Evolutionary conservation across 129 eudicot genomes (phyloP), one percentile per base, ranked within the genome.

Genomic region (Flaveria trinervia): DNA sequence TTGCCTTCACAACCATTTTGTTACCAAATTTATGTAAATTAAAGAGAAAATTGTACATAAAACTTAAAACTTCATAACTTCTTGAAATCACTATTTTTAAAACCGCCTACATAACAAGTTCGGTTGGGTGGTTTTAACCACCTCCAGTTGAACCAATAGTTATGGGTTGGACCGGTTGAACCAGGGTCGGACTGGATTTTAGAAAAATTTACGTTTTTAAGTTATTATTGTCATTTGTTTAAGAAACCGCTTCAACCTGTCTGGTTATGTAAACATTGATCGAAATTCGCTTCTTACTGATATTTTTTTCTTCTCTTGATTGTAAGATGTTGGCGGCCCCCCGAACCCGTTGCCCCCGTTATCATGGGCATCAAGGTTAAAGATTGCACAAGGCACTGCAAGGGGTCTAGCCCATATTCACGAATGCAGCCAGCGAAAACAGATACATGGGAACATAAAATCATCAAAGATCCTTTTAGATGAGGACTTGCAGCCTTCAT

Each of bases 381-480:
- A 85, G 76, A 89, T 94, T 50, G 84, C 87, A 15, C 97, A 91
- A 86, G 97, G 91, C 73, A 77, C 88, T 0, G 97, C 99, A 33
- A 81, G 92, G 78, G 99, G 85, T 65, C 84, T 94, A 48, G 80
- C 78, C 72, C 90, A 94, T 88, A 89, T 94, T 16, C 99, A 94
- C 48, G 99, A 94, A 54, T 94, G 90, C 84, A 91, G 93, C 76
- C 99, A 96, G 1, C 83, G 84, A 68, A 94, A 94, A 71, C 84
- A 89, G 17, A 79, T 88, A 46, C 99, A 94, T 12, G 99, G 99
- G n/a, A 91, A 88, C 84, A 79, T 94, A 39, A 94, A 88, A 84
- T 88, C 97, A 67, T 89, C 97, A 16, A 91, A 94, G 73, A 84
- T 94, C 83, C 96, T 94, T 66, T 97, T 94, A 1, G 92, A 91